phyloP scores from a whole-genome alignment of 2,329 filamentous ascomycete genomes.

The Parastagonospora nodorum region DNA sequence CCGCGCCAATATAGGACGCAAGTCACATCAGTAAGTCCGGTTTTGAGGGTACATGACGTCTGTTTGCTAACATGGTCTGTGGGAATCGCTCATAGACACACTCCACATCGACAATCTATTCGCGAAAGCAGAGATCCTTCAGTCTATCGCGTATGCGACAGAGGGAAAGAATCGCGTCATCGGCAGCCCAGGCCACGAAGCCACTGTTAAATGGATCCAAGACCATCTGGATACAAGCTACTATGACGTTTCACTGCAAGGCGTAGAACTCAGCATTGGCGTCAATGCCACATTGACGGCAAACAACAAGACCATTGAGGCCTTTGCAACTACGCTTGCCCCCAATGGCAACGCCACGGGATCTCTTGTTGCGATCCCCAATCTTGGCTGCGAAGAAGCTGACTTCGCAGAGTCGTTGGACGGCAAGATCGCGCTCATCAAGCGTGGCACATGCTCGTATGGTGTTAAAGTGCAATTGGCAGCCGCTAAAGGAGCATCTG shows the following conservation, averaged over 20 bases:
- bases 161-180: conserved; percentile 49
- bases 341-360: conserved; percentile 38
- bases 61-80: conserved; percentile 1
- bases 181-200: conserved; percentile 46
- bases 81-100: conserved; percentile 30
- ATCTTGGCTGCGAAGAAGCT: conserved; percentile 45
- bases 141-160: conserved; percentile 48
- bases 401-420: conserved; percentile 66
- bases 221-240: conserved; percentile 40
- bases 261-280: conserved; percentile 28
- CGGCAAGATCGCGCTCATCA: conserved; percentile 72
- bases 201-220: conserved; percentile 47
- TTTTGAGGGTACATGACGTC: neutral
- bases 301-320: conserved; percentile 35
- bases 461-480: conserved; percentile 72
- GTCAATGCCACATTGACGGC: conserved; percentile 34
- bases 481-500: conserved; percentile 61
- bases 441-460: conserved; percentile 72
- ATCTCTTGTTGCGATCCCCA: conserved; percentile 37
- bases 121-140: conserved; percentile 38
- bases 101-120: conserved; percentile 33
- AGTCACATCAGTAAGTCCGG: conserved; percentile 28
- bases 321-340: conserved; percentile 34
- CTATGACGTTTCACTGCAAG: conserved; percentile 44
- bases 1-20: conserved; percentile 28